Conservation (phyloP, 495 filamentous ascomycete species). For the Talaromyces thailandensis region DNA sequence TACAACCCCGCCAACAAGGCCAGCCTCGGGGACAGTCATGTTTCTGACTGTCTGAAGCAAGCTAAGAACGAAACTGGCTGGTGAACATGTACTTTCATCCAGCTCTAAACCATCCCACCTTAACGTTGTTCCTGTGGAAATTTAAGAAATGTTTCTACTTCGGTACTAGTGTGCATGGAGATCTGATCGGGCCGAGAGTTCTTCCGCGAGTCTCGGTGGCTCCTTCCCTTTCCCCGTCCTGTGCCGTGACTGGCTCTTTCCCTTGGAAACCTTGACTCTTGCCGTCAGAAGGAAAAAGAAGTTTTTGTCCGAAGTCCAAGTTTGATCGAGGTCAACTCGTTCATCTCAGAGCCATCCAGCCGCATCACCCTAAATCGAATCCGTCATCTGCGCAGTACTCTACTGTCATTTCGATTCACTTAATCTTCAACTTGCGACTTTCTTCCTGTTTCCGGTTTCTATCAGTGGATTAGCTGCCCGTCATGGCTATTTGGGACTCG, state of each 20-base stretch:
- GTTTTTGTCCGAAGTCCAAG: not conserved
- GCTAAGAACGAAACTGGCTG: not conserved
- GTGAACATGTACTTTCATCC: not conserved
- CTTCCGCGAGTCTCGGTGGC: not conserved
- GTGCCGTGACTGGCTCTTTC: not conserved
- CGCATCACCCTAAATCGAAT: not conserved
- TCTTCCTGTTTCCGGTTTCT: not conserved
- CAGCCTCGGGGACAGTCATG: not conserved
- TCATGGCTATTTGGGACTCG: constrained; percentile 80
- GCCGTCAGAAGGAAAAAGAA: constrained; percentile 4
- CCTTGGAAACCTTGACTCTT: not conserved
- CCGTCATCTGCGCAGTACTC: not conserved
- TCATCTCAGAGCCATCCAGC: not conserved
- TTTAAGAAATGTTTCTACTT: constrained; percentile 4
- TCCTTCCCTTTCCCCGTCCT: not conserved
- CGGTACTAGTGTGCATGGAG: constrained; percentile 1
- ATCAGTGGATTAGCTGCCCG: constrained; percentile 13
- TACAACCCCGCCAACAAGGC: not conserved
- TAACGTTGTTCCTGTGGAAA: constrained; percentile 3
- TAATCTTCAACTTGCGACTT: not conserved
- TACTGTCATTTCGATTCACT: not conserved
- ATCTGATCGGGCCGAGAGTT: not conserved
- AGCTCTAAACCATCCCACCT: not conserved
- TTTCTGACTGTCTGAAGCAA: not conserved
- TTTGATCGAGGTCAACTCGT: not conserved